These are phyloP conservation scores for Castanea mollissima DNA, from an alignment of 306 rosid species.

Conservation along the genomic window DNA sequence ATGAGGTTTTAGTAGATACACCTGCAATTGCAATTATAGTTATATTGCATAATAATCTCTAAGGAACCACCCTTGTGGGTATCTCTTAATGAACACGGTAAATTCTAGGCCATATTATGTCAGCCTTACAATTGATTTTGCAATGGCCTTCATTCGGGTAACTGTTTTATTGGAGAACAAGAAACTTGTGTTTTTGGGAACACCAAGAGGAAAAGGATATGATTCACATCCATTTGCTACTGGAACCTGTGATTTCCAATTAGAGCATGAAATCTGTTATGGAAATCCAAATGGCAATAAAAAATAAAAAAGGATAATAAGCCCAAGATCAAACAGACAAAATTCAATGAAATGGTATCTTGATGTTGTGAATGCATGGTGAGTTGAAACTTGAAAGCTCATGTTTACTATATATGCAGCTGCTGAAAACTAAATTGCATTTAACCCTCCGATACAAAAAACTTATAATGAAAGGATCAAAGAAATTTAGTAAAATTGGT, in stretches of 20 bases:
- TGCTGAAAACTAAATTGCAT: no score
- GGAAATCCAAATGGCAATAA: not conserved
- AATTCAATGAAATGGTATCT: not conserved
- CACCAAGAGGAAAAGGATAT: conserved; percentile 85
- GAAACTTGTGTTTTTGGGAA: conserved; percentile 89
- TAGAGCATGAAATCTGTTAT: conserved; percentile 18
- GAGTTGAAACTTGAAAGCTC: not conserved
- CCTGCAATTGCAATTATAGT: conserved; percentile 54
- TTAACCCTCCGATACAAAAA: no score
- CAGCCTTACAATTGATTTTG: conserved; percentile 86
- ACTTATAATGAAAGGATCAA: not conserved
- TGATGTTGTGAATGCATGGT: not conserved
- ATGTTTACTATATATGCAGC: no score
- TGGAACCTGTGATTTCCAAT: conserved; percentile 68
- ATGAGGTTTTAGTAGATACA: conserved; percentile 76
- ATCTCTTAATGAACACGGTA: conserved; percentile 11
- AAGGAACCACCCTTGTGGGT: conserved; percentile 12
- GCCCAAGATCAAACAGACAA: not conserved
- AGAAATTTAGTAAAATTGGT: not conserved
- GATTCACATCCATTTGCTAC: conserved; percentile 96
- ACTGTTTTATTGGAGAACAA: conserved; percentile 83
- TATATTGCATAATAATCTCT: conserved; percentile 21
- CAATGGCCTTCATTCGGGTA: conserved; percentile 85
- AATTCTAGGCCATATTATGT: conserved; percentile 16
- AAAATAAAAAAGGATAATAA: not conserved